A percentile compares a stretch with the other conserved stretches of the same genome.
Evolutionary conservation across 345 rosid species (phyloP).

Genomic region (Clausena lansium): DNA sequence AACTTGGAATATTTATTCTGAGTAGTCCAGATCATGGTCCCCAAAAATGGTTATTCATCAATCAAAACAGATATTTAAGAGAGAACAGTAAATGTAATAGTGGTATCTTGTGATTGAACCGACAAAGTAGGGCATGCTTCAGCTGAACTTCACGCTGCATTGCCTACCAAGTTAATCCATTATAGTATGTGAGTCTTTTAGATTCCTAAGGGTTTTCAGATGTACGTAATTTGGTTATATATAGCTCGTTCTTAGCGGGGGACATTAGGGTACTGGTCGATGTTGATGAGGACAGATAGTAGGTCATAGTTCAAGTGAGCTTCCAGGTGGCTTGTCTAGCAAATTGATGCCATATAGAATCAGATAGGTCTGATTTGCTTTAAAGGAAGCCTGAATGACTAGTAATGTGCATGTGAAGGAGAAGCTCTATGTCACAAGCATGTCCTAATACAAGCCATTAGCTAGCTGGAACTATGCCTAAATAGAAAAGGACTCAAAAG

Average conservation of each 20-base stretch:
- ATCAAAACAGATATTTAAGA: neutral
- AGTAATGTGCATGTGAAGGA: neutral
- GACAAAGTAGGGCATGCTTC: neutral
- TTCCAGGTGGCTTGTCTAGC: neutral
- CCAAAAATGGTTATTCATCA: neutral
- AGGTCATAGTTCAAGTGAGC: neutral
- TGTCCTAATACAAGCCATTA: neutral
- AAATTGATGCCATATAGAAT: neutral
- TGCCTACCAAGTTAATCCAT: neutral
- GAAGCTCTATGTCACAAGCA: neutral
- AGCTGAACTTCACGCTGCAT: neutral
- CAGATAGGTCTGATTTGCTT: neutral
- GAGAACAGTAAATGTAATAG: neutral
- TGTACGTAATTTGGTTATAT: neutral
- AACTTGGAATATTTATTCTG: neutral
- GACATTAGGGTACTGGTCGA: neutral
- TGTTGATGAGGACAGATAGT: neutral
- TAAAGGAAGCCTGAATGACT: neutral
- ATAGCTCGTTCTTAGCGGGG: neutral
- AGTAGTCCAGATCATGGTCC: neutral
- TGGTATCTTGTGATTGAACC: neutral
- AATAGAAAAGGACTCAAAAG: too few relatives aligned
- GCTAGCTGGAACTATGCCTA: too few relatives aligned
- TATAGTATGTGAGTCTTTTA: neutral
- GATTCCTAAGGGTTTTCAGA: neutral